Percentiles rank a stretch among this genome's conserved stretches.
These are phyloP conservation scores for Sugiyamaella marilandica DNA, from an alignment of 805 yeast genomes.

Conservation along the genomic window DNA sequence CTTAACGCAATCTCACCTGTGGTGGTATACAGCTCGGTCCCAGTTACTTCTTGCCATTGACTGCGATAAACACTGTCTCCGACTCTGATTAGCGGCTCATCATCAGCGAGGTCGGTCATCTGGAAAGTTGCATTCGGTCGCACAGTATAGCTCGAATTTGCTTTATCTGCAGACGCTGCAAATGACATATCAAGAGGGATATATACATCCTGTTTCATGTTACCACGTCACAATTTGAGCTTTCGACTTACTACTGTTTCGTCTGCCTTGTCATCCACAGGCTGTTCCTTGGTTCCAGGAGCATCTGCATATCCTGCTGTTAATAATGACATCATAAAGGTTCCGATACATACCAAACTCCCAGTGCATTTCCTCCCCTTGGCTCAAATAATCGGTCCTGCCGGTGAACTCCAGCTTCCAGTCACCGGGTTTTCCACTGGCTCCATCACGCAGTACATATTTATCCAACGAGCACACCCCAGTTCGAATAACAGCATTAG, in stretches of 20 bases:
- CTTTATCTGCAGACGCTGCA: slow-evolving; percentile 5
- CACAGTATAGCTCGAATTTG: slow-evolving; percentile 20
- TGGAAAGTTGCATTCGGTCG: slow-evolving; percentile 44
- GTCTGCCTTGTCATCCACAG: neutral
- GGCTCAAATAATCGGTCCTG: slow-evolving; percentile 57
- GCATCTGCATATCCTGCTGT: neutral
- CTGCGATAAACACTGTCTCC: slow-evolving; percentile 65
- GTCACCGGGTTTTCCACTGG: slow-evolving; percentile 26
- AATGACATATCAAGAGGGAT: slow-evolving; percentile 47
- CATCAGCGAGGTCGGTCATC: slow-evolving; percentile 50
- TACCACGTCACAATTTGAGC: neutral
- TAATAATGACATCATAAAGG: neutral
- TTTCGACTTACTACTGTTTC: slow-evolving; percentile 14
- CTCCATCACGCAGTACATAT: slow-evolving; percentile 34
- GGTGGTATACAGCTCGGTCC: slow-evolving; percentile 57
- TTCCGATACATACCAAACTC: slow-evolving; percentile 47
- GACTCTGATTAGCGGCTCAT: slow-evolving; percentile 52
- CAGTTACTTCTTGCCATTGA: slow-evolving; percentile 70
- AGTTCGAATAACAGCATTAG: slow-evolving; percentile 54
- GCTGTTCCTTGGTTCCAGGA: slow-evolving; percentile 7
- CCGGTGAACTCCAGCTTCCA: slow-evolving; percentile 75
- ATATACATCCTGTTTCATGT: slow-evolving; percentile 37
- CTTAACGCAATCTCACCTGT: neutral
- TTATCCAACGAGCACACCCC: slow-evolving; percentile 84
- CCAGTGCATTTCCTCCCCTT: slow-evolving; percentile 95